These are phyloP conservation scores for Fonsecaea monophora DNA, from an alignment of 2,329 filamentous ascomycete genomes.

Conservation along the genomic window DNA sequence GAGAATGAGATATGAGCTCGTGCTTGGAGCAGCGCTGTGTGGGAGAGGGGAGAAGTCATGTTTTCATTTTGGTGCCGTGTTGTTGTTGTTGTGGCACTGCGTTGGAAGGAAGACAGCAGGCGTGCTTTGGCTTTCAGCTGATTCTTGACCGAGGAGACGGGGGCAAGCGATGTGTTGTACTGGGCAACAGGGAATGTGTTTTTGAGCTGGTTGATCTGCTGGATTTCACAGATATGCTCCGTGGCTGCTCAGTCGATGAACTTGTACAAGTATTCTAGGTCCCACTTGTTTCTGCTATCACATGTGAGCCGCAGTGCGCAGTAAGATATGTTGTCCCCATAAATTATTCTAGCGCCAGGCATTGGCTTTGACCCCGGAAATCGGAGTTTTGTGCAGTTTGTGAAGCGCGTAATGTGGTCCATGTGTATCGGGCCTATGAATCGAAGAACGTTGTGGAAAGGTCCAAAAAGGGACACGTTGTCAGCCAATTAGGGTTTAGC, in stretches of 20 bases:
- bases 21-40: not conserved
- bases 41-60: not conserved
- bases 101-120: not conserved
- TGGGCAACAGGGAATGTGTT: not conserved
- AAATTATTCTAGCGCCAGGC: too few species aligned
- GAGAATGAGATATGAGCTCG: not conserved
- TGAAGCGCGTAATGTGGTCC: not conserved
- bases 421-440: too few species aligned
- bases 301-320: not conserved
- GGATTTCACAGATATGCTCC: not conserved
- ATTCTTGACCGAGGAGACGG: not conserved
- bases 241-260: not conserved
- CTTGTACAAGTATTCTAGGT: not conserved
- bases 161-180: not conserved
- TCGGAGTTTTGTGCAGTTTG: not conserved
- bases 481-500: not conserved
- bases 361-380: not conserved
- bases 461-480: not conserved
- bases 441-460: not conserved
- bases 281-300: not conserved
- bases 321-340: not conserved
- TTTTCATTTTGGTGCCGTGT: constrained; percentile 13
- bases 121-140: not conserved
- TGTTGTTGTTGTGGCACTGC: not conserved
- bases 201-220: not conserved